Conservation (phyloP, 2,329 filamentous ascomycete genomes). For the Achaetomium macrosporum region DNA sequence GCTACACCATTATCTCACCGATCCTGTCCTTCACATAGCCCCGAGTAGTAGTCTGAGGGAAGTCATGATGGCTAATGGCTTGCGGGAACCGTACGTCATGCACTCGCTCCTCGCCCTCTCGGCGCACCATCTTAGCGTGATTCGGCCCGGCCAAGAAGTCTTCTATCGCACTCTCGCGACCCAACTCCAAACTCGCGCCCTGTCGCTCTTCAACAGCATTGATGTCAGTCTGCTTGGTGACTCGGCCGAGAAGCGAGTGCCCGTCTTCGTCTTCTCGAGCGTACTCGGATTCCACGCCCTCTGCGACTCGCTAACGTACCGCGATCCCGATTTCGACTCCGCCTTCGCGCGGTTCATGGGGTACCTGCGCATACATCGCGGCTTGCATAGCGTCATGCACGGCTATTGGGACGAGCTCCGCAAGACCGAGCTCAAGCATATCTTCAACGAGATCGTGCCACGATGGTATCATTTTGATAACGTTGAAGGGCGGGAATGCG, state of each 20-base stretch:
- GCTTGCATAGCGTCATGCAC: slow-evolving; percentile 35
- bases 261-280: slow-evolving; percentile 41
- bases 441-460: slow-evolving; percentile 31
- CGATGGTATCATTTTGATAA: slow-evolving; percentile 11
- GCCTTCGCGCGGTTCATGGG: slow-evolving; percentile 38
- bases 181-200: slow-evolving; percentile 40
- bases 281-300: slow-evolving; percentile 42
- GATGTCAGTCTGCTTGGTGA: slow-evolving; percentile 16
- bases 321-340: slow-evolving; percentile 35
- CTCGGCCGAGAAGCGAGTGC: slow-evolving; percentile 31
- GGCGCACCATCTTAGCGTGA: slow-evolving; percentile 33
- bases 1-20: slow-evolving; percentile 25
- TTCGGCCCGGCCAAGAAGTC: slow-evolving; percentile 16
- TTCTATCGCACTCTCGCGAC: slow-evolving; percentile 36
- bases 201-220: slow-evolving; percentile 34
- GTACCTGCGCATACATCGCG: slow-evolving; percentile 39
- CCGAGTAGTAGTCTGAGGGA: slow-evolving; percentile 8
- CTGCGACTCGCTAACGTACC: slow-evolving; percentile 38
- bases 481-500: slow-evolving; percentile 26
- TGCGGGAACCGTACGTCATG: slow-evolving; percentile 33
- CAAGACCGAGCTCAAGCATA: slow-evolving; percentile 30
- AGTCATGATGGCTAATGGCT: slow-evolving; percentile 20
- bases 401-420: slow-evolving; percentile 33
- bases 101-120: slow-evolving; percentile 34
- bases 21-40: slow-evolving; percentile 10